Base-by-base conservation (phyloP, 805 yeast species). In the Schwanniomyces vanrijiae region DNA sequence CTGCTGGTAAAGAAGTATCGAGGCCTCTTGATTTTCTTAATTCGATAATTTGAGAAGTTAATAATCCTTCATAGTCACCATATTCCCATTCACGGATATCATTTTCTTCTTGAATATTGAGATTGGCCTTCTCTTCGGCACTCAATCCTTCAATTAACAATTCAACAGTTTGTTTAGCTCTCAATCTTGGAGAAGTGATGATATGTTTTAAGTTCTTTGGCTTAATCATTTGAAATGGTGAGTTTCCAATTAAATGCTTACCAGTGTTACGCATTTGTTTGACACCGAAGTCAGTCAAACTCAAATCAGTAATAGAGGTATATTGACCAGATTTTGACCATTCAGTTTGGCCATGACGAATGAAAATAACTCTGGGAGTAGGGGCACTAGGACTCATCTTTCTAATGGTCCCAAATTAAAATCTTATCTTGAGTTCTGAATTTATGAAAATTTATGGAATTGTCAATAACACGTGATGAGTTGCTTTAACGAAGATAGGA, bases 281-380 rank as follows among this genome's bases (percentile, higher is more conserved):
- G 11, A 81, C 88, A 42, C 97, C 98, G 55, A 81, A 84, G 2
- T 73, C 76, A 1, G 97, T 89, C 60, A 92, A 77, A 8, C 83
- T 82, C 14, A 92, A 62, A 56, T 92, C 97, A 1, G 98, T 92
- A 37, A 74, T 54, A 2, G 97, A 89, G 3, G 98, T 92, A 69
- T 88, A 86, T 64, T 89, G 96, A 21, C 98, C 98, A 2, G 90
- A 78, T 59, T 87, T 84, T 40, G 97, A 91, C 98, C 98, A 91
- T 65, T 85, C 96, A 2, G 98, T 91, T 71, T 91, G 96, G 55
- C 92, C 92, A 55, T 87, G 94, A 62, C 94, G 89, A 42, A 86
- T 78, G 53, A 86, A 80, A 21, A 86, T 76, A 43, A 86, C 78
- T 64, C 91, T 77, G 25, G 91, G 91, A 10, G 87, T 76, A 33